A percentile compares a stretch with the other conserved stretches of the same genome.
Evolutionary conservation across 306 rosid genomes (phyloP).

Genomic region (Inga leiocalycina): DNA sequence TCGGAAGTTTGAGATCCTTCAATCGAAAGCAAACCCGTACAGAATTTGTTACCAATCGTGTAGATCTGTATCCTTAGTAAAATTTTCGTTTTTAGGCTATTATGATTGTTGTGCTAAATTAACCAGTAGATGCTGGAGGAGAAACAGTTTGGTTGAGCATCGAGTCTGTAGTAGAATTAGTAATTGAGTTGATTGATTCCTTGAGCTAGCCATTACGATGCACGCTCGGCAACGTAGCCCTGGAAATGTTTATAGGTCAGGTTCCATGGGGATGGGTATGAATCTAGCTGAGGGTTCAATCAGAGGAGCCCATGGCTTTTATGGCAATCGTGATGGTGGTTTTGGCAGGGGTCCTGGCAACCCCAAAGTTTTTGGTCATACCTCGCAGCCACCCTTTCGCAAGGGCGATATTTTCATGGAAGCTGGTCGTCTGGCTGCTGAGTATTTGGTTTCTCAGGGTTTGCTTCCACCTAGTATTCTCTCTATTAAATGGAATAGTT

Average conservation of each 20-base stretch:
- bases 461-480: slow-evolving; percentile 64
- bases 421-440: slow-evolving; percentile 93
- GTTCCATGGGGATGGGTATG: slow-evolving; percentile 19
- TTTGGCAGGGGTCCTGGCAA: slow-evolving; percentile 51
- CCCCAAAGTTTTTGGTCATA: slow-evolving; percentile 40
- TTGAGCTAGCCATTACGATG: slow-evolving; percentile 6
- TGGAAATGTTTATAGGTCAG: slow-evolving; percentile 68
- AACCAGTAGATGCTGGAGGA: too few species aligned
- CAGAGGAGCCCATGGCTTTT: slow-evolving; percentile 14
- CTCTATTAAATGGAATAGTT: slow-evolving; percentile 54
- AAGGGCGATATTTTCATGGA: slow-evolving; percentile 71
- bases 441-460: slow-evolving; percentile 89
- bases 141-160: neutral
- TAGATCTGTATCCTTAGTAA: neutral
- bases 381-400: slow-evolving; percentile 22
- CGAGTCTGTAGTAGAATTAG: neutral
- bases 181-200: neutral
- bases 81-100: neutral
- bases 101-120: neutral
- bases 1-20: neutral
- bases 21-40: neutral
- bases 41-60: neutral
- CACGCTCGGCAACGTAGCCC: slow-evolving; percentile 40
- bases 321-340: slow-evolving; percentile 44
- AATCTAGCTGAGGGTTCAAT: slow-evolving; percentile 14